Evolutionary conservation across 768 basidiomycete species (phyloP), one percentile per base, ranked within the genome.

Genomic region (Macrolepiota albuminosa): DNA sequence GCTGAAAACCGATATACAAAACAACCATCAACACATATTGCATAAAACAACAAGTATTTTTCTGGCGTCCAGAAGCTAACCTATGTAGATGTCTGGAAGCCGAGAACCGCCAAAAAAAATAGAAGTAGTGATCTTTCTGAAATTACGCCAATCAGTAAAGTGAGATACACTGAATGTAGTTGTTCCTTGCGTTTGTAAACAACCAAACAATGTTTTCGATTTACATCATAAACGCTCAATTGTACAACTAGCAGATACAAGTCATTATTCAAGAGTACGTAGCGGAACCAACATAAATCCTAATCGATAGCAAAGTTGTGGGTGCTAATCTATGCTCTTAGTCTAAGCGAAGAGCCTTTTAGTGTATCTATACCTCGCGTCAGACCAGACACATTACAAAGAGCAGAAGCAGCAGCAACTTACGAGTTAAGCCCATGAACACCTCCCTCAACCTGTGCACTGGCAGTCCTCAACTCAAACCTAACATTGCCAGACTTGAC

Each of bases 351-450:
- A 77, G 34, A 77, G 70, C 54, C 76, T 69, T 65, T 77, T 77
- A 21, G 75, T 77, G 57, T 76, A 76, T 24, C 74, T 75, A 53
- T n/a, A 49, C 18, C 7, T 14, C 29, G 9, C 14, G 61, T 56
- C 52, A 57, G 57, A 51, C 34, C 31, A 53, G 53, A n/a, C 64
- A 56, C 3, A 56, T 7, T 24, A 52, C 21, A 2, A 29, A 13
- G 16, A 56, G 46, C 51, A 55, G 7, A 40, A 70, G 36, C 69
- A 62, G 51, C 26, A 48, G 2, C 24, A 62, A 86, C 88, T 81
- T 75, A 96, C 84, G 93, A 95, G 77, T 98, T 92, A 62, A 98
- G 75, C 5, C 95, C 95, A 78, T 97, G 93, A 11, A 98, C 95
- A 46, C 93, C 93, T 52, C 96, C 96, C 74, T 97, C 96, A 42